phyloP scores from a whole-genome alignment of 139 green algal species.

The Closterium sp. region DNA sequence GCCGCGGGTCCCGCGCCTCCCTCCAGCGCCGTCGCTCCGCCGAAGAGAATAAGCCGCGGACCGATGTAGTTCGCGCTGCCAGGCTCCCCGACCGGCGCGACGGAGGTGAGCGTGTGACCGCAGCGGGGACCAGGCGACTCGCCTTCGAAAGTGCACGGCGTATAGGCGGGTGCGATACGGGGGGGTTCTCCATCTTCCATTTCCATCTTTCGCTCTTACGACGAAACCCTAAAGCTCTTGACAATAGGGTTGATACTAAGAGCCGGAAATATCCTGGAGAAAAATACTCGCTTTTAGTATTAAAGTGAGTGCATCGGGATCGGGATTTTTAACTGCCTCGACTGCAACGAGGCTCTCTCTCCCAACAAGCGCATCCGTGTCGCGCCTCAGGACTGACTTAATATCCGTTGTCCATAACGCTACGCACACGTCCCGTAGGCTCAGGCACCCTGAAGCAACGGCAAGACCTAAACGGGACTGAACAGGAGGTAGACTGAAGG shows the following conservation, averaged over 20 bases:
- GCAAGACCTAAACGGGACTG: background rate
- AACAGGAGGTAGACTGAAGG: no score
- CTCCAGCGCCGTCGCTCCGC: constrained; percentile 41
- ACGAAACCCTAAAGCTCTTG: background rate
- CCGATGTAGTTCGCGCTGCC: constrained; percentile 29
- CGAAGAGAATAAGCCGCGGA: constrained; percentile 42
- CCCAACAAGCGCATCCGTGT: background rate
- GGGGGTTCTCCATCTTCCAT: constrained; percentile 15
- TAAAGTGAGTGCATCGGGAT: background rate
- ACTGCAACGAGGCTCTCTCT: background rate
- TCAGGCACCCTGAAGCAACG: background rate
- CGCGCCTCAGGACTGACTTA: background rate
- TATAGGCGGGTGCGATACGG: constrained; percentile 20
- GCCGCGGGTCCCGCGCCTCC: constrained; percentile 29
- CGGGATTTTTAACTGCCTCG: background rate
- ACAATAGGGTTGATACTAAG: background rate
- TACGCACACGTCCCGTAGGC: background rate
- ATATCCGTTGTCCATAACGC: background rate
- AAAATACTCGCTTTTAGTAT: background rate
- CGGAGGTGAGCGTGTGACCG: constrained; percentile 44
- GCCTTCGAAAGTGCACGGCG: background rate
- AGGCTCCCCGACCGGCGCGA: constrained; percentile 40
- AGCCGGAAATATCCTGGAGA: background rate
- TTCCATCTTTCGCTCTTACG: background rate
- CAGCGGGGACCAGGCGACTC: constrained; percentile 31